Evolutionary conservation across 305 asterid species (phyloP).

Genomic region (Euphrasia arctica): DNA sequence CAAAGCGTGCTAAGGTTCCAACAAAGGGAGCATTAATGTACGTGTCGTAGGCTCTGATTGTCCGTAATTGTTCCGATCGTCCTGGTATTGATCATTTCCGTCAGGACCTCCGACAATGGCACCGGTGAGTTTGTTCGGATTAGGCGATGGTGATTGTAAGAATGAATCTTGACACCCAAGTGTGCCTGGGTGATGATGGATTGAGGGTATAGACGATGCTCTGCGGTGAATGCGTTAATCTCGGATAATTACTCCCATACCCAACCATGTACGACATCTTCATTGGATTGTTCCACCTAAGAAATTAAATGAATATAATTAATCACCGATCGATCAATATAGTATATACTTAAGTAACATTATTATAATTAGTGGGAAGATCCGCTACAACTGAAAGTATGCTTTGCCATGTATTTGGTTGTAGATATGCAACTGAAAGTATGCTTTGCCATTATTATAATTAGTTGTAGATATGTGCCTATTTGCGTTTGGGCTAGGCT

Average conservation of each 20-base stretch:
- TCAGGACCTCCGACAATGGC: slow-evolving; percentile 95
- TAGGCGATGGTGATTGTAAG: slow-evolving; percentile 50
- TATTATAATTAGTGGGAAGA: slow-evolving; percentile 10
- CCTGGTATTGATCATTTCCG: slow-evolving; percentile 68
- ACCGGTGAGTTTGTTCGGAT: slow-evolving; percentile 68
- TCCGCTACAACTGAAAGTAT: slow-evolving; percentile 68
- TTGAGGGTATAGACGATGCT: slow-evolving; percentile 77
- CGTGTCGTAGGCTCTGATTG: slow-evolving; percentile 81
- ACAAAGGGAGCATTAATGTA: slow-evolving; percentile 82
- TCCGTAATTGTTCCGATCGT: slow-evolving; percentile 62
- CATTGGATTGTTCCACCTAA: slow-evolving; percentile 73
- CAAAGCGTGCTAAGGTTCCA: slow-evolving; percentile 85
- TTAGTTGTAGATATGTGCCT: too few relatives aligned
- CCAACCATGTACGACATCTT: slow-evolving; percentile 95
- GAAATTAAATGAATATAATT: slow-evolving; percentile 4
- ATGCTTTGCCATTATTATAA: too few relatives aligned
- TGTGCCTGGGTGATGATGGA: slow-evolving; percentile 34
- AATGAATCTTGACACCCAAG: slow-evolving; percentile 12
- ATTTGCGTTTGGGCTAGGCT: slow-evolving; percentile 43
- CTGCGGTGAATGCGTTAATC: slow-evolving; percentile 67
- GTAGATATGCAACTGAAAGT: too few relatives aligned
- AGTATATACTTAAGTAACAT: too few relatives aligned
- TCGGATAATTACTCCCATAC: slow-evolving; percentile 58
- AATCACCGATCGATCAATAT: too few relatives aligned
- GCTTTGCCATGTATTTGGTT: slow-evolving; percentile 63